Conservation (phyloP, 805 yeast genomes). For the Saccharomycopsis sp. region DNA sequence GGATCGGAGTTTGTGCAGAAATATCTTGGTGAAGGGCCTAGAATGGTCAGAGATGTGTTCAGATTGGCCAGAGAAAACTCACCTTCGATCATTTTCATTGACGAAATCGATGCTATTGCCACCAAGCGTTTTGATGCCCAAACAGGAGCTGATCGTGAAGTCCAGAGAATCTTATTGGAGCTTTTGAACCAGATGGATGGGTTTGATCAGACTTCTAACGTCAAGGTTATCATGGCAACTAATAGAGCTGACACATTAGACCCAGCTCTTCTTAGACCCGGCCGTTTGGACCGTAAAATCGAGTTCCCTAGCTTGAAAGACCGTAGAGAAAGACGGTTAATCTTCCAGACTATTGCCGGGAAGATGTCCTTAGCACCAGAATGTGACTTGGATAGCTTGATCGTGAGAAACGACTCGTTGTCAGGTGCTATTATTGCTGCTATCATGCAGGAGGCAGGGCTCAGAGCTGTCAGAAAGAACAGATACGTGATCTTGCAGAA, state of each 20-base stretch:
- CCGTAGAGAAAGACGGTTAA: slow-evolving; percentile 95
- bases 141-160: slow-evolving; percentile 99
- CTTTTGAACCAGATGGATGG: slow-evolving; percentile 99
- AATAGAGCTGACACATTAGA: slow-evolving; percentile 99
- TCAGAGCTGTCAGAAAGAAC: slow-evolving; percentile 96
- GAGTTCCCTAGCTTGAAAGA: slow-evolving; percentile 96
- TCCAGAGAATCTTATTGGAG: slow-evolving; percentile 94
- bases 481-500: slow-evolving; percentile 93
- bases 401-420: slow-evolving; percentile 91
- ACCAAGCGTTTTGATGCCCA: slow-evolving; percentile 99
- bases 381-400: slow-evolving; percentile 89
- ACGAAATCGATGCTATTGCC: slow-evolving; percentile 98
- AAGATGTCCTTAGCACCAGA: slow-evolving; percentile 98
- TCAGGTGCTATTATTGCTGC: slow-evolving; percentile 98
- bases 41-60: slow-evolving; percentile 99
- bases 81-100: slow-evolving; percentile 94
- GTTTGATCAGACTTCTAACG: slow-evolving; percentile 90
- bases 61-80: slow-evolving; percentile 95
- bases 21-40: slow-evolving; percentile 97
- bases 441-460: slow-evolving; percentile 99
- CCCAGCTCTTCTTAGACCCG: slow-evolving; percentile 97
- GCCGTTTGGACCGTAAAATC: slow-evolving; percentile 95
- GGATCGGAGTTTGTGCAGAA: slow-evolving; percentile 99
- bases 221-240: slow-evolving; percentile 98
- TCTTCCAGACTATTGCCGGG: slow-evolving; percentile 92